phyloP scores from a whole-genome alignment of 257 asterid genomes.

The Apocynum venetum region DNA sequence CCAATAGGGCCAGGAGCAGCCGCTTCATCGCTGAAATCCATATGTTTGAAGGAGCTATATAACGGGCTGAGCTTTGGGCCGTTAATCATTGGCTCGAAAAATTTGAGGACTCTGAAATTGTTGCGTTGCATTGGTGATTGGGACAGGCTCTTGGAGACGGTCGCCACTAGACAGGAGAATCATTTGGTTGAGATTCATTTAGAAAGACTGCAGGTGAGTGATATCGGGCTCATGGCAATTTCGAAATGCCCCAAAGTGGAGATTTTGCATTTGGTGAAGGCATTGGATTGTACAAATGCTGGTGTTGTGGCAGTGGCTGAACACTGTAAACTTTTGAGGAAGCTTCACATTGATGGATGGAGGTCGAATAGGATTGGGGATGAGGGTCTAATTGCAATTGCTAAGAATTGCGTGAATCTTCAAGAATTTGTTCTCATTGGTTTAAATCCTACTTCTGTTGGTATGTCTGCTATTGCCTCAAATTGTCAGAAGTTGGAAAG shows the following conservation, averaged over 20 bases:
- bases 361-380: conserved; percentile 83
- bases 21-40: conserved; percentile 46
- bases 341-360: conserved; percentile 93
- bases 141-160: conserved; percentile 58
- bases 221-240: conserved; percentile 55
- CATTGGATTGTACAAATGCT: conserved; percentile 63
- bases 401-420: conserved; percentile 56
- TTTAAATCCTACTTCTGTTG: conserved; percentile 57
- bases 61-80: conserved; percentile 77
- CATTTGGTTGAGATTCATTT: conserved; percentile 66
- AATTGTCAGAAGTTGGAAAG: conserved; percentile 74
- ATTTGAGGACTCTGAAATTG: conserved; percentile 59
- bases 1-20: conserved; percentile 69
- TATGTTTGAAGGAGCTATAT: conserved; percentile 70
- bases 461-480: conserved; percentile 59
- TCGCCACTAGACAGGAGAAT: conserved; percentile 37
- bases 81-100: conserved; percentile 48
- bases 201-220: conserved; percentile 80
- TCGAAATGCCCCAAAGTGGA: conserved; percentile 58
- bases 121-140: conserved; percentile 79
- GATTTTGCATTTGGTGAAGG: conserved; percentile 68
- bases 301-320: conserved; percentile 70
- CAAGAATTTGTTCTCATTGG: conserved; percentile 85
- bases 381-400: conserved; percentile 61
- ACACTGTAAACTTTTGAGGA: conserved; percentile 70